phyloP scores from a whole-genome alignment of 176 grass and related monocot genomes.

The Panicum miliaceum region DNA sequence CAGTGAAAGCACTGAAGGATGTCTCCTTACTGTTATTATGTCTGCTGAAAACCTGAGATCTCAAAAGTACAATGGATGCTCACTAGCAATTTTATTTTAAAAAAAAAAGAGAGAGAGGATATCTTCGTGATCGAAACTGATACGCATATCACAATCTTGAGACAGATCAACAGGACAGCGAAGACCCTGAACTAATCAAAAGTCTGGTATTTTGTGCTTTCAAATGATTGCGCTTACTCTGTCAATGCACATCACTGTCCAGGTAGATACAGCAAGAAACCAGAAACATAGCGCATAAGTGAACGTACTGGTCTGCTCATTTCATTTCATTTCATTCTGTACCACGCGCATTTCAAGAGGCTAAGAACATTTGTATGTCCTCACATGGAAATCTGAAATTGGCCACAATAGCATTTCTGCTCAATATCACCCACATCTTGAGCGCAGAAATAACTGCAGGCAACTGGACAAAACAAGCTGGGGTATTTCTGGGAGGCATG shows the following conservation, averaged over 20 bases:
- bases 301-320: background rate
- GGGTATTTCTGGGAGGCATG: background rate
- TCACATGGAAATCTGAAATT: background rate
- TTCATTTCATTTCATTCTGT: background rate
- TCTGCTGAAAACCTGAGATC: background rate
- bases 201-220: slow-evolving; percentile 20
- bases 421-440: background rate
- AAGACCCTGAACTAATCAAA: background rate
- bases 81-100: background rate
- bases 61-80: background rate
- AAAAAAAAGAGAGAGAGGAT: background rate
- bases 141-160: background rate
- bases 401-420: background rate
- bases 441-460: background rate
- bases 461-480: background rate
- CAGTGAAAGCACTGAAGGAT: background rate
- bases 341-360: background rate
- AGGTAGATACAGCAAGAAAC: background rate
- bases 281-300: background rate
- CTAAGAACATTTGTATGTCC: background rate
- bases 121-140: slow-evolving; percentile 2
- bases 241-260: background rate
- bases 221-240: background rate
- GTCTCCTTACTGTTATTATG: background rate
- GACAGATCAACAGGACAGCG: background rate